Evolutionary conservation across 306 rosid genomes (phyloP).

Genomic region (Quercus bicolor): DNA sequence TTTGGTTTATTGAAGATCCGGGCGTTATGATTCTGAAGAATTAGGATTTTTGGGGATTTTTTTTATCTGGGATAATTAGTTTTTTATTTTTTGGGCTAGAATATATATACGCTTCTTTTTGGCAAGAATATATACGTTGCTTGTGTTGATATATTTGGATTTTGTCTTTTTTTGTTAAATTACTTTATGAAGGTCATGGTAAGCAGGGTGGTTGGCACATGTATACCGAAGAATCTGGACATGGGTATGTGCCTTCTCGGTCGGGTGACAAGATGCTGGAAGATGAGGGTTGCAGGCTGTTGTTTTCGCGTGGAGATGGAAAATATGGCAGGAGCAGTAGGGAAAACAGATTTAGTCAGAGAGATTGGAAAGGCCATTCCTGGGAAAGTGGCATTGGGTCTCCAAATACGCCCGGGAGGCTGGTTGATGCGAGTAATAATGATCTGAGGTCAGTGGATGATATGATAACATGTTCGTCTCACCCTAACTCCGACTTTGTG

Average conservation of each 20-base stretch:
- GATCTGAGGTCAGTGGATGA: constrained; percentile 64
- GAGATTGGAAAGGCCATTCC: constrained; percentile 67
- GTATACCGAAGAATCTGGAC: constrained; percentile 77
- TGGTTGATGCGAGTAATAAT: constrained; percentile 37
- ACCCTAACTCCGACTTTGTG: constrained; percentile 53
- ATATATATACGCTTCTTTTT: not conserved
- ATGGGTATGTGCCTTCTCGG: constrained; percentile 71
- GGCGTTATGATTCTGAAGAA: not conserved
- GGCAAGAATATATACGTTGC: constrained; percentile 32
- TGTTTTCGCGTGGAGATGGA: constrained; percentile 65
- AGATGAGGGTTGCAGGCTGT: constrained; percentile 55
- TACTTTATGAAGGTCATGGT: constrained; percentile 83
- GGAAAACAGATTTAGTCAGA: constrained; percentile 67
- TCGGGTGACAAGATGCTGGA: constrained; percentile 67
- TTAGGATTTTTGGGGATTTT: not conserved
- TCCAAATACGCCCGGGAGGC: constrained; percentile 48
- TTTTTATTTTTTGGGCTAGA: not conserved
- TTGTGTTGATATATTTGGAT: constrained; percentile 40
- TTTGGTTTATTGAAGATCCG: constrained; percentile 38
- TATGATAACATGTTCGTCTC: constrained; percentile 42
- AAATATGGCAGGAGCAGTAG: constrained; percentile 63
- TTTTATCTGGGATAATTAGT: not conserved
- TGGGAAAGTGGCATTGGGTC: constrained; percentile 60
- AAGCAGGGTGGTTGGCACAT: constrained; percentile 93
- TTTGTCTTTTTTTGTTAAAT: constrained; percentile 27